These are phyloP conservation scores for Melastoma candidum DNA, from an alignment of 441 rosid genomes.

Conservation along the genomic window DNA sequence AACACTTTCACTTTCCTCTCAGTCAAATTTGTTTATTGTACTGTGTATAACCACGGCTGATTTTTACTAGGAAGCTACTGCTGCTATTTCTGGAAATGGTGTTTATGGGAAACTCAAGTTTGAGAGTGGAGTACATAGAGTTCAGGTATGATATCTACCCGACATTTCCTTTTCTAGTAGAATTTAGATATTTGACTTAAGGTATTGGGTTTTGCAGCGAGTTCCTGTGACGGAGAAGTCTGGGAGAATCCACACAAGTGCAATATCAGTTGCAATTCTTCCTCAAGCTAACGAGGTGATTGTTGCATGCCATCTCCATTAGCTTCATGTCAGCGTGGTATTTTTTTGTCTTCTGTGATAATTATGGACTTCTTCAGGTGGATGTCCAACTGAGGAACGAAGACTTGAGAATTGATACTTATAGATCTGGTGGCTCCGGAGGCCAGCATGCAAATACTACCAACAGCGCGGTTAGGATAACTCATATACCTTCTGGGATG, in stretches of 20 bases:
- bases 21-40: background rate
- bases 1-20: background rate
- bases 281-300: constrained; percentile 95
- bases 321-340: constrained; percentile 3
- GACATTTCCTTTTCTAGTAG: background rate
- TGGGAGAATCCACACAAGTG: constrained; percentile 90
- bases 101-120: constrained; percentile 90
- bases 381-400: constrained; percentile 88
- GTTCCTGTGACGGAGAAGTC: constrained; percentile 92
- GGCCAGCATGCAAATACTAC: constrained; percentile 98
- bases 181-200: background rate
- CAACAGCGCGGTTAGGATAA: constrained; percentile 86
- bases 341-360: background rate
- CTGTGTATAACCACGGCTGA: constrained; percentile 14
- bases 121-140: constrained; percentile 97
- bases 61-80: constrained; percentile 78
- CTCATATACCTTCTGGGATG: constrained; percentile 70
- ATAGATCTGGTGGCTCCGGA: constrained; percentile 88
- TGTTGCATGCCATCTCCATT: background rate
- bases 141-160: constrained; percentile 48
- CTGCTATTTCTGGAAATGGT: constrained; percentile 71
- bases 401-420: constrained; percentile 85
- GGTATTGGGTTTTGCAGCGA: constrained; percentile 42
- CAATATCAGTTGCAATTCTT: constrained; percentile 91
- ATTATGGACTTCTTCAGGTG: constrained; percentile 36